Evolutionary conservation across 345 rosid species (phyloP).

Genomic region (Salix exigua): DNA sequence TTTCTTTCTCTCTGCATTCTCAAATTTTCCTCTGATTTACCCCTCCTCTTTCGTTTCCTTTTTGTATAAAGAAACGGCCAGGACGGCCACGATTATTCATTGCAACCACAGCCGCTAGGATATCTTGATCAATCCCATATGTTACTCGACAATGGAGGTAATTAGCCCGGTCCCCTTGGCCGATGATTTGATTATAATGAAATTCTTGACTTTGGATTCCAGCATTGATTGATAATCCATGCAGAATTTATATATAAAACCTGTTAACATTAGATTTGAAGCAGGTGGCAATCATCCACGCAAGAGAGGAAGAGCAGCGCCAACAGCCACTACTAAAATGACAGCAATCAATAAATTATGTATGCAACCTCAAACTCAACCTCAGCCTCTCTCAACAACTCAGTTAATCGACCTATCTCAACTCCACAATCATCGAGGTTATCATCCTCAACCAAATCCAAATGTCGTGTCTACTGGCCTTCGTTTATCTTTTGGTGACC

Average conservation of each 20-base stretch:
- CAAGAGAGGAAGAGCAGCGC: constrained; percentile 54
- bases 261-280: not conserved
- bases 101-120: constrained; percentile 50
- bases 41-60: not conserved
- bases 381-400: constrained; percentile 21
- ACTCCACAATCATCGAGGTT: constrained; percentile 37
- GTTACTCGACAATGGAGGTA: constrained; percentile 39
- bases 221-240: not conserved
- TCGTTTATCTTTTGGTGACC: constrained; percentile 60
- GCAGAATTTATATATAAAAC: not conserved
- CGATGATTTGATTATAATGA: not conserved
- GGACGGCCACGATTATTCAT: constrained; percentile 56
- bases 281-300: constrained; percentile 34
- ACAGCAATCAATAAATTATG: constrained; percentile 27
- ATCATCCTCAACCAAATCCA: constrained; percentile 36
- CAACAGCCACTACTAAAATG: constrained; percentile 7
- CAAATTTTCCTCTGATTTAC: not conserved
- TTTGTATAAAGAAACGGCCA: constrained; percentile 52
- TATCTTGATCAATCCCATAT: constrained; percentile 54
- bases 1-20: not conserved
- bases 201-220: not conserved
- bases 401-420: constrained; percentile 55
- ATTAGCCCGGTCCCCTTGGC: not conserved
- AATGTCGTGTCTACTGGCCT: constrained; percentile 75
- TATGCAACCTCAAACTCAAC: constrained; percentile 28